These are phyloP conservation scores for Penicillium sp. DNA, from an alignment of 2,329 filamentous ascomycete genomes.

Conservation along the genomic window DNA sequence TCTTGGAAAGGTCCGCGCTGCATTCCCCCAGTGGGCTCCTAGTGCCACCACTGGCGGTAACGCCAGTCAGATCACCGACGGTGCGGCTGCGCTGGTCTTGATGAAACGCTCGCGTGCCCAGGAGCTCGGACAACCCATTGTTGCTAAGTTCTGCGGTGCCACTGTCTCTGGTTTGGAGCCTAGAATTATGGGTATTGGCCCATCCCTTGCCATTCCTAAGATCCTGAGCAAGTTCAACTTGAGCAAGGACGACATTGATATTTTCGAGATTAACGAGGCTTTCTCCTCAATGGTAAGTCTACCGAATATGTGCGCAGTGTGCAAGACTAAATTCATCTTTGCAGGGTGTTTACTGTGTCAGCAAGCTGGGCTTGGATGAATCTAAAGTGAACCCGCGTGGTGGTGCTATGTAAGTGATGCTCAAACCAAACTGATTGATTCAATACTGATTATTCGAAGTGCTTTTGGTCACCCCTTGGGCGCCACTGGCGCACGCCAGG, in stretches of 20 bases:
- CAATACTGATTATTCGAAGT: constrained; percentile 26
- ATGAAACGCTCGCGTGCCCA: constrained; percentile 89
- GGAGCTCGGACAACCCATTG: constrained; percentile 75
- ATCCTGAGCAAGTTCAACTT: constrained; percentile 79
- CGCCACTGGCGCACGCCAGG: constrained; percentile 86
- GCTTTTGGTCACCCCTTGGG: constrained; percentile 91
- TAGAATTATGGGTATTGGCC: constrained; percentile 88
- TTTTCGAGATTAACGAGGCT: constrained; percentile 71
- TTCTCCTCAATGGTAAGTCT: constrained; percentile 64
- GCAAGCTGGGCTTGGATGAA: constrained; percentile 73
- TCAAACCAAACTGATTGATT: background rate
- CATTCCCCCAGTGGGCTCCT: constrained; percentile 72
- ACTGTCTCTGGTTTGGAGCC: constrained; percentile 81
- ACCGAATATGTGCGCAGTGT: background rate
- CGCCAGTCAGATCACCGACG: constrained; percentile 87
- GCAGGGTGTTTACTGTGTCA: constrained; percentile 86
- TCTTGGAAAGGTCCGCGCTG: constrained; percentile 78
- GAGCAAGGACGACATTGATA: constrained; percentile 44
- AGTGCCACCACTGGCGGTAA: constrained; percentile 91
- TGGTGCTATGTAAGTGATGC: constrained; percentile 65
- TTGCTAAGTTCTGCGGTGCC: constrained; percentile 85
- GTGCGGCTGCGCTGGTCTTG: constrained; percentile 83
- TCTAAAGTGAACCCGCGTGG: constrained; percentile 94
- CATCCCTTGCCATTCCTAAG: constrained; percentile 88
- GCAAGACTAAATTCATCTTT: background rate